Conservation (phyloP, 768 basidiomycete genomes). For the Boletus tomentosulus region DNA sequence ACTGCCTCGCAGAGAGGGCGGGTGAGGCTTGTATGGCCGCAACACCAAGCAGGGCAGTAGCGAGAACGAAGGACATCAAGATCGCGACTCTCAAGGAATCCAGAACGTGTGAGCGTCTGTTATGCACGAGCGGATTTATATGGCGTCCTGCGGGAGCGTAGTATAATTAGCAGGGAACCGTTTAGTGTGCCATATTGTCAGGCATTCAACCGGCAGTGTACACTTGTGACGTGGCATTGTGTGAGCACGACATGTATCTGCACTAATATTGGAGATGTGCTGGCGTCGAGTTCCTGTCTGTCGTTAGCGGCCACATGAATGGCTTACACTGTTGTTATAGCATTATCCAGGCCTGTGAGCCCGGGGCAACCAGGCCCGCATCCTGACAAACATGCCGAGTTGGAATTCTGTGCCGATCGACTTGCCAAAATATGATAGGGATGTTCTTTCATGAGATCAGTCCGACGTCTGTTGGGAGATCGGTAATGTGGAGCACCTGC, state of each 20-base stretch:
- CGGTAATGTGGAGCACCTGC: too few species aligned
- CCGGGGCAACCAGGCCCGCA: background rate
- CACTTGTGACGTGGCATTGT: background rate
- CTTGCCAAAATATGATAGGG: too few species aligned
- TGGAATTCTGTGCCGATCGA: background rate
- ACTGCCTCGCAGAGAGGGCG: slow-evolving; percentile 28
- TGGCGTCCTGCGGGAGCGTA: background rate
- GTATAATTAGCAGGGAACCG: background rate
- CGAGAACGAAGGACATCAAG: slow-evolving; percentile 11
- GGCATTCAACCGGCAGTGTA: background rate
- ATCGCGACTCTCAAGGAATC: background rate
- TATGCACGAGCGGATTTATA: background rate
- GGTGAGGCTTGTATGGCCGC: slow-evolving; percentile 17
- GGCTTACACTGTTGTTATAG: background rate
- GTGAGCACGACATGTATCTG: background rate
- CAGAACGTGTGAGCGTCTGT: background rate
- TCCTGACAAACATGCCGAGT: too few species aligned
- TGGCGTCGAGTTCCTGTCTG: background rate
- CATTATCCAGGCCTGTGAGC: background rate
- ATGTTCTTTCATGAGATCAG: too few species aligned
- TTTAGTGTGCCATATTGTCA: background rate
- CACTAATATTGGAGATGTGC: background rate
- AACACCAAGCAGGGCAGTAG: slow-evolving; percentile 13
- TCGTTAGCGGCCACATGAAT: background rate
- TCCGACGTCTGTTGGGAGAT: too few species aligned